Conservation (phyloP, 1,284 basidiomycete genomes). For the Leccinum fuscescens region DNA sequence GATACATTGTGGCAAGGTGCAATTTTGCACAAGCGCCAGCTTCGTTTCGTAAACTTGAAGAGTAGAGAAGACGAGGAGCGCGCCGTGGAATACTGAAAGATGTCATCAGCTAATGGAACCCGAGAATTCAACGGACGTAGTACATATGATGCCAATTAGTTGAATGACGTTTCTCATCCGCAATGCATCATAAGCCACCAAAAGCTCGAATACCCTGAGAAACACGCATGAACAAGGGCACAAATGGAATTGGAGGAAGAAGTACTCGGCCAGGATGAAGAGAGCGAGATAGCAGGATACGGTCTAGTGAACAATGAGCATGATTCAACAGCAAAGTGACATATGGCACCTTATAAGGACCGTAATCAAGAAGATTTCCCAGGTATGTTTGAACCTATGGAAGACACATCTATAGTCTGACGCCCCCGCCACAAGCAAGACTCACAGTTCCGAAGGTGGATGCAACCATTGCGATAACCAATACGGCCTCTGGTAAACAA, state of each 20-base stretch:
- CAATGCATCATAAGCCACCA: slow-evolving; percentile 74
- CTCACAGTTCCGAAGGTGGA: slow-evolving; percentile 52
- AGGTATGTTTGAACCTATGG: slow-evolving; percentile 55
- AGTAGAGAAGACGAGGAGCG: slow-evolving; percentile 67
- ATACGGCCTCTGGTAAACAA: slow-evolving; percentile 42
- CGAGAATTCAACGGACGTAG: slow-evolving; percentile 21
- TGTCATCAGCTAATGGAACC: slow-evolving; percentile 10
- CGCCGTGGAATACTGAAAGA: slow-evolving; percentile 66
- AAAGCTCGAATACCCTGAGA: slow-evolving; percentile 64
- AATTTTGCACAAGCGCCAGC: slow-evolving; percentile 48
- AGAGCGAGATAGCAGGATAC: slow-evolving; percentile 79
- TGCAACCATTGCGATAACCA: slow-evolving; percentile 54
- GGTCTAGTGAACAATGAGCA: slow-evolving; percentile 47
- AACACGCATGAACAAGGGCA: background rate
- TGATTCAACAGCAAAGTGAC: slow-evolving; percentile 1
- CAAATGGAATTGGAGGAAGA: slow-evolving; percentile 1
- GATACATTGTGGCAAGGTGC: slow-evolving; percentile 22
- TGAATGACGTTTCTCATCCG: slow-evolving; percentile 75
- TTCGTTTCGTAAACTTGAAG: slow-evolving; percentile 74
- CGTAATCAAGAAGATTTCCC: slow-evolving; percentile 6
- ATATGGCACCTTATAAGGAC: slow-evolving; percentile 51
- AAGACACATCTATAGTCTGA: slow-evolving; percentile 4
- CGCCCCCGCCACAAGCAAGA: background rate
- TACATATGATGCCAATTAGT: slow-evolving; percentile 68
- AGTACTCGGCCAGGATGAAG: slow-evolving; percentile 77